Evolutionary conservation across 2,329 filamentous ascomycete species (phyloP).

Genomic region (Colletotrichum sp.): DNA sequence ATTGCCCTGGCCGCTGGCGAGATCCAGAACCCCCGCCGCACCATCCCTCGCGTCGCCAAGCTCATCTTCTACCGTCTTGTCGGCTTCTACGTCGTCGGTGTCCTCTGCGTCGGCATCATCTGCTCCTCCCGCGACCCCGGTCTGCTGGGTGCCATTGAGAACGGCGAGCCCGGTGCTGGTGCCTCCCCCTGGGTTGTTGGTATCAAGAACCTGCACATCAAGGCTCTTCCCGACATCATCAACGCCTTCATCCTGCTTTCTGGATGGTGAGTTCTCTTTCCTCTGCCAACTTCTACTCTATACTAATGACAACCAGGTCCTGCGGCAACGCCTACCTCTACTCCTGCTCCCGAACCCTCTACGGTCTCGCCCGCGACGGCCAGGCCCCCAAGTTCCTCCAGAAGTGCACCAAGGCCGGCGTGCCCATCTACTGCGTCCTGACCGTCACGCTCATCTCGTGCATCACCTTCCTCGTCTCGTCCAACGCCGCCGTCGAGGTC

Average conservation of each 20-base stretch:
- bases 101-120: conserved; percentile 62
- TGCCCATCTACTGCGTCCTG: conserved; percentile 44
- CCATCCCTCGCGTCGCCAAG: conserved; percentile 74
- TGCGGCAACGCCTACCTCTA: conserved; percentile 58
- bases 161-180: conserved; percentile 52
- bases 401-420: conserved; percentile 45
- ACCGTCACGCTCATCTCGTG: conserved; percentile 36
- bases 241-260: conserved; percentile 48
- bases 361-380: conserved; percentile 54
- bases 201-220: conserved; percentile 59
- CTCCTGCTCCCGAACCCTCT: conserved; percentile 54
- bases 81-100: conserved; percentile 73
- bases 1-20: conserved; percentile 62
- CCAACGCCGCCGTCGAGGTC: conserved; percentile 39
- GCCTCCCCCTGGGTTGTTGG: conserved; percentile 59
- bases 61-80: conserved; percentile 77
- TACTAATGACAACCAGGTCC: conserved; percentile 30
- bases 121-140: conserved; percentile 63
- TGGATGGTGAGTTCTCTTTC: conserved; percentile 17
- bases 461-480: conserved; percentile 42
- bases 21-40: conserved; percentile 67
- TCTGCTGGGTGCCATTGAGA: conserved; percentile 58
- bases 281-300: neutral
- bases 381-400: conserved; percentile 49
- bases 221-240: conserved; percentile 60